Evolutionary conservation across 176 grass and related monocot species (phyloP).

Genomic region (Pontederia paniculata): DNA sequence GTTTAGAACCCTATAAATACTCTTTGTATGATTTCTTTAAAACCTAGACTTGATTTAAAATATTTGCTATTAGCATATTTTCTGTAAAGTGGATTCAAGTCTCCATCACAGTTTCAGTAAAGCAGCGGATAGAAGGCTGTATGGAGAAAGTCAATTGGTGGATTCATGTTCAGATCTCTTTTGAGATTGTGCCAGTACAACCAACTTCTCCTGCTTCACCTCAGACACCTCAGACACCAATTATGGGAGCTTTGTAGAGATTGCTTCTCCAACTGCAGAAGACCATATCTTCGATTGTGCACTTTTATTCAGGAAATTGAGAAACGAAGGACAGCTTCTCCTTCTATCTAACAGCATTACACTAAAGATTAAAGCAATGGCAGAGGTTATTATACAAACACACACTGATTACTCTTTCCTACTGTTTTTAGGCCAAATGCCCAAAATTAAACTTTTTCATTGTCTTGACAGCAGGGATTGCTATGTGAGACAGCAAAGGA

Average conservation of each 20-base stretch:
- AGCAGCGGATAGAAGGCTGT: constrained; percentile 80
- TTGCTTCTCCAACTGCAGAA: constrained; percentile 47
- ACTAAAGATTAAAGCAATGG: constrained; percentile 97
- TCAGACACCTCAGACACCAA: constrained; percentile 24
- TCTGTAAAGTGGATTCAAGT: too few species aligned
- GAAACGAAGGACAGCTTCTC: constrained; percentile 28
- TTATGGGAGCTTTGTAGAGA: constrained; percentile 29
- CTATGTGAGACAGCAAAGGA: constrained; percentile 60
- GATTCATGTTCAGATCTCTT: constrained; percentile 76
- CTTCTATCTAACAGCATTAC: constrained; percentile 54
- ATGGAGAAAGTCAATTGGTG: constrained; percentile 65
- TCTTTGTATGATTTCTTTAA: too few species aligned
- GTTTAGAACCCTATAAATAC: too few species aligned
- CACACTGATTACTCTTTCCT: neutral
- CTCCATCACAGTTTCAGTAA: too few species aligned
- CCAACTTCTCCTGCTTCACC: constrained; percentile 84
- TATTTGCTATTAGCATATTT: too few species aligned
- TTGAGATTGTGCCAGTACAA: constrained; percentile 43
- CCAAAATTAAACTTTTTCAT: neutral
- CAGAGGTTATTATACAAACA: constrained; percentile 49
- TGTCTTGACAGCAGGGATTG: constrained; percentile 38
- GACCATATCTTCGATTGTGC: constrained; percentile 64
- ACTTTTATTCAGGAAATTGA: constrained; percentile 37
- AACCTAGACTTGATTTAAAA: constrained; percentile 33
- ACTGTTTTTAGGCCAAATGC: neutral